Evolutionary conservation across 2,329 filamentous ascomycete genomes (phyloP).

Genomic region (Diaporthe ilicicola): DNA sequence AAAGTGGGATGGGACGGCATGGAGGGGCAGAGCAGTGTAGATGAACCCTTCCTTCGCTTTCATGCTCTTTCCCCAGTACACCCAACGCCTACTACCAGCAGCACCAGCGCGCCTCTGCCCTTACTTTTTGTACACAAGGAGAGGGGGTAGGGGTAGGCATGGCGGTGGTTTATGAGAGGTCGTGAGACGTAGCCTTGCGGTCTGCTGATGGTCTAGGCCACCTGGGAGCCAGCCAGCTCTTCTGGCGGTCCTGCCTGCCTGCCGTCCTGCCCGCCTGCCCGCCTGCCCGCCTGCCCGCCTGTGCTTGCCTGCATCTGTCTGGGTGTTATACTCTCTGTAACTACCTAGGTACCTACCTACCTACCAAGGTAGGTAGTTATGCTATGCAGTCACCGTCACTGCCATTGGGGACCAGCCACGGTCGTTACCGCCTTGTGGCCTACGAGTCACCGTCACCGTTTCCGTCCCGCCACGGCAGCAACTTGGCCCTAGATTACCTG

Average conservation of each 20-base stretch:
- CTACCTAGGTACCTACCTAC: background rate
- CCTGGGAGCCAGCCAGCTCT: too few species aligned
- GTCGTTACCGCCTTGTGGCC: background rate
- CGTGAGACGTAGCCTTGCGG: background rate
- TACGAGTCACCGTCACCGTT: constrained; percentile 17
- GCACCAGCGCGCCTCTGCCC: background rate
- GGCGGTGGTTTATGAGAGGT: background rate
- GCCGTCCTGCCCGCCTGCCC: too few species aligned
- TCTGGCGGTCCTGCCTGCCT: too few species aligned
- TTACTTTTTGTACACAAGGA: background rate
- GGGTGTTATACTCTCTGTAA: too few species aligned
- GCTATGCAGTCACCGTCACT: background rate
- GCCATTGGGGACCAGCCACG: background rate
- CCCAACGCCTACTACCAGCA: background rate
- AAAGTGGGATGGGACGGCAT: constrained; percentile 19
- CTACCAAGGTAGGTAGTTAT: too few species aligned
- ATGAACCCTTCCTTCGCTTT: background rate
- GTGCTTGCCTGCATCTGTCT: too few species aligned
- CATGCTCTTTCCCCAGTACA: background rate
- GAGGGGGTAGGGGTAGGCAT: background rate
- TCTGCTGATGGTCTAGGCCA: too few species aligned
- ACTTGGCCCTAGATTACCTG: background rate
- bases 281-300: too few species aligned
- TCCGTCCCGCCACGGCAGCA: constrained; percentile 3
- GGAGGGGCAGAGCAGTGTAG: constrained; percentile 6